Evolutionary conservation across 179 eudicot genomes (phyloP).

Genomic region (Spergularia azorica): DNA sequence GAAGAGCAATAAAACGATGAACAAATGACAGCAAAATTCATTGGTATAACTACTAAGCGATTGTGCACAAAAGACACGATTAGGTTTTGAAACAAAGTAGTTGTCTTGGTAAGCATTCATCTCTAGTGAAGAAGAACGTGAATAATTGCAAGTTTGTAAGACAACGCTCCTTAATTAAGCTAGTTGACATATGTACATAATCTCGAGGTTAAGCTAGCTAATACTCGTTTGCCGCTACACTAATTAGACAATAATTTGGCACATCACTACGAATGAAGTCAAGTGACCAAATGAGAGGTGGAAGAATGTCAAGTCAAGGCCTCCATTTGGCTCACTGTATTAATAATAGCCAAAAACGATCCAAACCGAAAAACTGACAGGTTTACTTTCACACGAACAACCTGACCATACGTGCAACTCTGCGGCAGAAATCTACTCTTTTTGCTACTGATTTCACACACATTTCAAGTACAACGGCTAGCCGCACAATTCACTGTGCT

Average conservation of each 20-base stretch:
- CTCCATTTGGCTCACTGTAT: background rate
- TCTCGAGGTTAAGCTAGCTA: no score
- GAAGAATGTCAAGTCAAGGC: conserved; percentile 17
- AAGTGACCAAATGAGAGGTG: background rate
- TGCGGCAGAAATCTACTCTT: conserved; percentile 6
- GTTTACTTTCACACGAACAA: conserved; percentile 23
- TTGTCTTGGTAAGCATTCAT: no score
- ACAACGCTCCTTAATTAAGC: no score
- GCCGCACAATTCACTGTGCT: conserved; percentile 5
- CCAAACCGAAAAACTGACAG: conserved; percentile 31
- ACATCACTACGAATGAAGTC: background rate
- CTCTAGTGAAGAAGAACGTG: no score
- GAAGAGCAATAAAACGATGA: background rate
- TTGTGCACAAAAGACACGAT: no score
- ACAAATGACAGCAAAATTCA: no score
- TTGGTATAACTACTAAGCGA: no score
- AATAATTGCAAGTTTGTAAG: no score
- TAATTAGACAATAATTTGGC: no score
- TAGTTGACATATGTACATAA: no score
- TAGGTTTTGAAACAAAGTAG: no score
- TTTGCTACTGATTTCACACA: conserved; percentile 21
- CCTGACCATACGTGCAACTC: conserved; percentile 26
- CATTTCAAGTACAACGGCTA: background rate
- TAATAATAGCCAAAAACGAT: conserved; percentile 27
- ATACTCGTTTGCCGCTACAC: no score